phyloP scores from a whole-genome alignment of 1,284 basidiomycete species.

The Puccinia coronata region DNA sequence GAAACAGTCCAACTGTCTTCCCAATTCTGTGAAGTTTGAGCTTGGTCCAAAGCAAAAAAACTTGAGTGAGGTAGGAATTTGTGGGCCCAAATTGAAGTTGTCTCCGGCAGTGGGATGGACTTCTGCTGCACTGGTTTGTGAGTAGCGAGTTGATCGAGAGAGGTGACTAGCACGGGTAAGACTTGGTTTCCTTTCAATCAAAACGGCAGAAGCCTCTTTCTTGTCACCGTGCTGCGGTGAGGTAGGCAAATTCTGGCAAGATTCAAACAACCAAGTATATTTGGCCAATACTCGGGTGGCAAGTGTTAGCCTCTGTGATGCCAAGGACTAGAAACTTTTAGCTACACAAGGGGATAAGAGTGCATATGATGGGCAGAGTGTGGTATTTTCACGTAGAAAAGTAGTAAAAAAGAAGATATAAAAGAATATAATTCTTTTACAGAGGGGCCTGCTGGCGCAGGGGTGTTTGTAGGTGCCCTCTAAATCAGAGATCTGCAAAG shows the following conservation, averaged over 20 bases:
- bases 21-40: conserved; percentile 9
- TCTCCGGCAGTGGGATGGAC: neutral
- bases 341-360: no score
- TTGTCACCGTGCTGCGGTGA: conserved; percentile 15
- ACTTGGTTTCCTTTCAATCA: neutral
- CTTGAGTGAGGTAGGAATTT: conserved; percentile 18
- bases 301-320: no score
- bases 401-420: no score
- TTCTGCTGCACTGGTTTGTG: conserved; percentile 30
- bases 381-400: no score
- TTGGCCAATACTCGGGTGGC: conserved; percentile 6
- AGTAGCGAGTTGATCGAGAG: conserved; percentile 32
- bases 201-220: neutral
- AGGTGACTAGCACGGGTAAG: conserved; percentile 5
- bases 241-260: neutral
- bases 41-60: conserved; percentile 25
- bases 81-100: neutral
- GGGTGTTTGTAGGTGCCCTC: no score
- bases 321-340: no score
- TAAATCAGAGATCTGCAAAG: no score
- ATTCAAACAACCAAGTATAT: conserved; percentile 21
- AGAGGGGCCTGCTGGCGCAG: no score
- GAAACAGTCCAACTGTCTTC: conserved; percentile 26
- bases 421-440: no score
- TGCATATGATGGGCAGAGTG: no score